Percentiles rank a stretch among this genome's conserved stretches.
These are phyloP conservation scores for Claviceps purpurea DNA, from an alignment of 2,329 filamentous ascomycete species.

Conservation along the genomic window DNA sequence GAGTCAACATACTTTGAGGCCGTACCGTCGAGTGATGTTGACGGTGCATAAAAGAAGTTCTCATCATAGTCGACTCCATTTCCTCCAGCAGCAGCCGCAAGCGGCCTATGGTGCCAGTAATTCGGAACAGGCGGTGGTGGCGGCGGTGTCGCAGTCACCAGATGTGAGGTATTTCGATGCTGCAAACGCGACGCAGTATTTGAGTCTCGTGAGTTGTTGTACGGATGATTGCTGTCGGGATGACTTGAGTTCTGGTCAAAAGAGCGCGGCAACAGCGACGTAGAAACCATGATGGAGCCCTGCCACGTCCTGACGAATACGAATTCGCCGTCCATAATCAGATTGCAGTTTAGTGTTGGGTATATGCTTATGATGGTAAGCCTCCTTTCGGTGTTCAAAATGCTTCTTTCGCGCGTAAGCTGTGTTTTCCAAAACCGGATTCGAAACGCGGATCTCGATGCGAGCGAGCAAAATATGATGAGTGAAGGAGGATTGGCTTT, in stretches of 20 bases:
- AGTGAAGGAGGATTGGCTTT: background rate
- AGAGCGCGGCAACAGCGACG: constrained; percentile 1
- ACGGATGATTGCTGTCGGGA: background rate
- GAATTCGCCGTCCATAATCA: constrained; percentile 3
- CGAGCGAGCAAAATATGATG: background rate
- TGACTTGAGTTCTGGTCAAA: constrained; percentile 1
- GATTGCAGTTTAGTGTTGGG: background rate
- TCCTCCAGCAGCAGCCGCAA: background rate
- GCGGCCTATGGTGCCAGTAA: constrained; percentile 2
- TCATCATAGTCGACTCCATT: background rate
- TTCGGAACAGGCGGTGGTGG: constrained; percentile 1
- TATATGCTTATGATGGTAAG: background rate
- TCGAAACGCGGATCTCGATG: background rate
- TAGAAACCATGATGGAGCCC: constrained; percentile 4
- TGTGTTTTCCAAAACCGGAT: background rate
- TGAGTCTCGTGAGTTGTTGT: background rate
- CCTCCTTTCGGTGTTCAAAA: background rate
- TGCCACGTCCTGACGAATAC: constrained; percentile 4
- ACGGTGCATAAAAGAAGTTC: background rate
- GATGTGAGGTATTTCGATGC: background rate
- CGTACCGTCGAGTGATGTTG: background rate
- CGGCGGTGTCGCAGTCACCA: background rate
- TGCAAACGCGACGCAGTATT: background rate
- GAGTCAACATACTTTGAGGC: background rate
- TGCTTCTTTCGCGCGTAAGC: background rate